Percentiles rank a stretch among this genome's conserved stretches.
phyloP scores from a whole-genome alignment of 176 grass and related monocot species.

The Cocos nucifera region DNA sequence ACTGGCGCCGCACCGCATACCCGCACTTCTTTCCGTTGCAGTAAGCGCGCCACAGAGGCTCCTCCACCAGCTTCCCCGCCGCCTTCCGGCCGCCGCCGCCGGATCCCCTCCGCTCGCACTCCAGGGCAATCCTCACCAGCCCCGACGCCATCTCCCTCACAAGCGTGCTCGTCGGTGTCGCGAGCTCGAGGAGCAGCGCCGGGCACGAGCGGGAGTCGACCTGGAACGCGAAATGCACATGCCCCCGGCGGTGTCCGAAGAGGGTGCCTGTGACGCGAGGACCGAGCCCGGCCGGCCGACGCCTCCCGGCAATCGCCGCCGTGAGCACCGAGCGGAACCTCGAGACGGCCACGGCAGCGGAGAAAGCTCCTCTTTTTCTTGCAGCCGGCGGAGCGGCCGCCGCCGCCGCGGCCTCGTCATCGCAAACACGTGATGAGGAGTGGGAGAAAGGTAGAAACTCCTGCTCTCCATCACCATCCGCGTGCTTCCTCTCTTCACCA shows the following conservation, averaged over 20 bases:
- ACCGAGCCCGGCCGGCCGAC: slow-evolving; percentile 48
- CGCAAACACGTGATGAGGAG: slow-evolving; percentile 44
- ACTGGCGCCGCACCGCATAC: slow-evolving; percentile 58
- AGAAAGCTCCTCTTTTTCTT: slow-evolving; percentile 23
- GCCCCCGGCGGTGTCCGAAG: slow-evolving; percentile 64
- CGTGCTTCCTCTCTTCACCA: slow-evolving; percentile 10
- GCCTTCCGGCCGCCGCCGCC: background rate
- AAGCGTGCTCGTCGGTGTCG: slow-evolving; percentile 61
- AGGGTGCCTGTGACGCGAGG: slow-evolving; percentile 63
- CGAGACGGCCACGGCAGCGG: slow-evolving; percentile 33
- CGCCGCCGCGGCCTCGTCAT: slow-evolving; percentile 24
- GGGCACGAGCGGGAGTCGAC: slow-evolving; percentile 56
- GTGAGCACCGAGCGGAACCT: slow-evolving; percentile 39
- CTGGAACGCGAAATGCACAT: slow-evolving; percentile 78
- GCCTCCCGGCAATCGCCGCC: slow-evolving; percentile 38
- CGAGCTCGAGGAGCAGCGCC: slow-evolving; percentile 67
- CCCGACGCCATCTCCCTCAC: slow-evolving; percentile 86
- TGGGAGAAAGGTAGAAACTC: slow-evolving; percentile 44
- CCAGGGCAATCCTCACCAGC: slow-evolving; percentile 79
- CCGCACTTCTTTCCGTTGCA: slow-evolving; percentile 78
- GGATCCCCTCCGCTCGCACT: slow-evolving; percentile 45
- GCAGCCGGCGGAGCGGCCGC: slow-evolving; percentile 14
- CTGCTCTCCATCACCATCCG: slow-evolving; percentile 39
- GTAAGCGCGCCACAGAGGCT: slow-evolving; percentile 75
- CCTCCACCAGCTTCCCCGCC: slow-evolving; percentile 50